A percentile compares a stretch with the other conserved stretches of the same genome.
phyloP scores from a whole-genome alignment of 164 flowering plant species.

The Cinnamomum chago region DNA sequence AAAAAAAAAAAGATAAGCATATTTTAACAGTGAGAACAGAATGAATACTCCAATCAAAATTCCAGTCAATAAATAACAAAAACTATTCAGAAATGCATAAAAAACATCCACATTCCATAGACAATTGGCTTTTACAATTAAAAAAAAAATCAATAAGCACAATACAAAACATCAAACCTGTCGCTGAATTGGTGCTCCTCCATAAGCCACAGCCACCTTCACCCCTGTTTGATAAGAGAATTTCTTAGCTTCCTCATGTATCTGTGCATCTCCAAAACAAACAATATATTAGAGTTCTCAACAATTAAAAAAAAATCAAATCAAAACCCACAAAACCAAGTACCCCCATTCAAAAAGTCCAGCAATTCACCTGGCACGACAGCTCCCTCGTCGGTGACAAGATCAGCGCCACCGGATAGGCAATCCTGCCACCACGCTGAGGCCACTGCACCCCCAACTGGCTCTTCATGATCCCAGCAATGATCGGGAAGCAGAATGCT shows the following conservation, averaged over 20 bases:
- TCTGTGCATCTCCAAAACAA: constrained; percentile 21
- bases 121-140: too few relatives aligned
- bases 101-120: too few relatives aligned
- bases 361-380: constrained; percentile 41
- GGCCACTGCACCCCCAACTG: neutral
- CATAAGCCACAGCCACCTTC: constrained; percentile 56
- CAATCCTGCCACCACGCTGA: constrained; percentile 15
- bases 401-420: constrained; percentile 48
- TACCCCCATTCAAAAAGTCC: neutral
- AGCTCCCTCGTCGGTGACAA: constrained; percentile 60
- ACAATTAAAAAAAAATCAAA: neutral
- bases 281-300: neutral
- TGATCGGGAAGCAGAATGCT: constrained; percentile 61
- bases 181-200: constrained; percentile 50
- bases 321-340: neutral
- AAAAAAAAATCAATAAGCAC: too few relatives aligned
- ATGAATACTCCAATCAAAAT: too few relatives aligned
- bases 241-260: constrained; percentile 61
- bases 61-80: too few relatives aligned
- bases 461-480: constrained; percentile 37
- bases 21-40: too few relatives aligned
- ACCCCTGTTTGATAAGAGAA: constrained; percentile 55
- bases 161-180: constrained; percentile 31
- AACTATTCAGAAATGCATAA: too few relatives aligned
- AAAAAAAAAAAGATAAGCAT: too few relatives aligned